Evolutionary conservation across 352 stramenopile species (phyloP).

Genomic region (Salisapilia sapeloensis): DNA sequence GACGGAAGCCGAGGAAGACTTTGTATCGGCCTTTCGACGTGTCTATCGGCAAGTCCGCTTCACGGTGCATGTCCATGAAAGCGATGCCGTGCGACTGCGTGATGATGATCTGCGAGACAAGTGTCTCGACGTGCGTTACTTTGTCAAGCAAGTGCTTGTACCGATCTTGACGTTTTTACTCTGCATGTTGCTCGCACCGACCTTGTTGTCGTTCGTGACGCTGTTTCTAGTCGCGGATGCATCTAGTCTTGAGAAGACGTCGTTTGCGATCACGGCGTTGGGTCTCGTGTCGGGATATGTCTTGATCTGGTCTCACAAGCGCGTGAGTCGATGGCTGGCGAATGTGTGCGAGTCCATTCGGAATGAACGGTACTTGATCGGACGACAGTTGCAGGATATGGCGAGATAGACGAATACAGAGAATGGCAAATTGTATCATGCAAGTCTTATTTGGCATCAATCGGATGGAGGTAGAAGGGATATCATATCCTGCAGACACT

Average conservation of each 20-base stretch:
- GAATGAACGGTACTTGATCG: slow-evolving; percentile 79
- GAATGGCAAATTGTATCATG: too few relatives aligned
- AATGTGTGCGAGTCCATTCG: slow-evolving; percentile 71
- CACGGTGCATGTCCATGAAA: slow-evolving; percentile 53
- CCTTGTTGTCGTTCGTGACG: slow-evolving; percentile 21
- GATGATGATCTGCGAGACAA: slow-evolving; percentile 34
- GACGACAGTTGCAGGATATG: slow-evolving; percentile 76
- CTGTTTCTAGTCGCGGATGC: slow-evolving; percentile 16
- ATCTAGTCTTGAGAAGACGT: slow-evolving; percentile 21
- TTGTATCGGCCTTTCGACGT: slow-evolving; percentile 34
- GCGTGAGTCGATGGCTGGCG: slow-evolving; percentile 35
- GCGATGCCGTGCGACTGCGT: slow-evolving; percentile 34
- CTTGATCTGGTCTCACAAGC: slow-evolving; percentile 22
- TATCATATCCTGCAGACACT: too few relatives aligned
- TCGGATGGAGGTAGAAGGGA: too few relatives aligned
- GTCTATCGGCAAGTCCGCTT: slow-evolving; percentile 57
- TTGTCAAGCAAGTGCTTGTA: slow-evolving; percentile 40
- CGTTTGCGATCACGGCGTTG: slow-evolving; percentile 35
- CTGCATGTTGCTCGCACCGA: slow-evolving; percentile 31
- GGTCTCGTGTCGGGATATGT: slow-evolving; percentile 15
- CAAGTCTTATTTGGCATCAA: too few relatives aligned
- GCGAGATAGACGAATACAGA: too few relatives aligned
- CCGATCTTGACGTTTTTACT: slow-evolving; percentile 28
- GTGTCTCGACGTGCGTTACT: slow-evolving; percentile 57
- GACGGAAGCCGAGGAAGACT: too few relatives aligned